Evolutionary conservation across 169 alveolate species (phyloP).

Genomic region (Plasmodium inui): DNA sequence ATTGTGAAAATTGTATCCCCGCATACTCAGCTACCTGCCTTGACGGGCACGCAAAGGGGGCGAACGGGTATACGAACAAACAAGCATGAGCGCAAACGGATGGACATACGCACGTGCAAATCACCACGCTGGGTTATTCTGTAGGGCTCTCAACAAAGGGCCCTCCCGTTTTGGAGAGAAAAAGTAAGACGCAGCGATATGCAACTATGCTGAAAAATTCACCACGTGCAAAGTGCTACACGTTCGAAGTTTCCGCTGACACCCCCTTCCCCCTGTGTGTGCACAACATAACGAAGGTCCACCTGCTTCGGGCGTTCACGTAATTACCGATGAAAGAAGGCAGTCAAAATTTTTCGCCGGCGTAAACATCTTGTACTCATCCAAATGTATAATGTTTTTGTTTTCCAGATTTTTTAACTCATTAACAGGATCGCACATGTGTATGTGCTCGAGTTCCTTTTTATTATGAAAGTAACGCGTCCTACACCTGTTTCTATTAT

Average conservation of each 20-base stretch:
- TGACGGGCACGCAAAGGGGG: not conserved
- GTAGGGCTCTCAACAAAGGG: not conserved
- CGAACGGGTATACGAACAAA: not conserved
- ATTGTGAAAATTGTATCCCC: not conserved
- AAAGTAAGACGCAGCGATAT: not conserved
- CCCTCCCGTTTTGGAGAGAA: not conserved
- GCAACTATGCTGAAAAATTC: not conserved
- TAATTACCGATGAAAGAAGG: conserved; percentile 72
- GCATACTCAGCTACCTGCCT: not conserved
- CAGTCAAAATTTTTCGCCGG: conserved; percentile 69
- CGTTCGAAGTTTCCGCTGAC: not conserved
- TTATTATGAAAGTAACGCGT: conserved; percentile 54
- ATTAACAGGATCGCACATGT: conserved; percentile 76
- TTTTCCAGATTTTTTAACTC: conserved; percentile 68
- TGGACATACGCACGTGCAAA: not conserved
- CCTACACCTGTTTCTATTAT: conserved; percentile 65
- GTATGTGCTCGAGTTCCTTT: conserved; percentile 67
- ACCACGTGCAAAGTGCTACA: not conserved
- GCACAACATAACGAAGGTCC: not conserved
- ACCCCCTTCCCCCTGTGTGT: not conserved
- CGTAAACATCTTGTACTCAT: conserved; percentile 72
- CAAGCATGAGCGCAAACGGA: not conserved
- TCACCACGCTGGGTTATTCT: not conserved
- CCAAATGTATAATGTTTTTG: conserved; percentile 70
- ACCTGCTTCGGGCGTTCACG: not conserved